Evolutionary conservation across 169 alveolate species (phyloP), one percentile per base, ranked within the genome.

Genomic region (Cryptosporidium bovis): DNA sequence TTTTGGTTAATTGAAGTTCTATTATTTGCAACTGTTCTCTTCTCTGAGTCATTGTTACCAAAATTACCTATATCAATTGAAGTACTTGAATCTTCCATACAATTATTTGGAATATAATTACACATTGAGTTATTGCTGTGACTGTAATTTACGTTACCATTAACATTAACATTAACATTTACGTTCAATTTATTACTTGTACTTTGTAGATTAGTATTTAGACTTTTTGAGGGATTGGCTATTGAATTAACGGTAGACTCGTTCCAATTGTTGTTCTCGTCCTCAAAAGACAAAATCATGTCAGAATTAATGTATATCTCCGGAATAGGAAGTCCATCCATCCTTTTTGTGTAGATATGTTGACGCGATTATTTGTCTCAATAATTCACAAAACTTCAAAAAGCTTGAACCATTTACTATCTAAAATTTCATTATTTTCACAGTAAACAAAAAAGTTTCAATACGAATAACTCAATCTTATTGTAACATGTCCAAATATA

Each of bases 271-370:
- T 56, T 58, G 10, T 51, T 36, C 40, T 77, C 71, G 15, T 77
- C 87, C 29, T 77, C 77, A 77, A 77, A 77, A 40, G 87, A 62
- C 27, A 77, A 60, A 7, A 77, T 77, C 87, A 77, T 77, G 50
- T 60, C 87, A 62, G 87, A 77, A 51, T 77, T 77, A 13, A 77
- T 77, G 56, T 77, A 77, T 77, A 77, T 77, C 56, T 77, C 87
- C 3, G 69, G 71, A 58, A 77, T 77, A 58, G 58, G 71, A n/a
- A 77, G 31, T 40, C 69, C 84, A 51, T 71, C 84, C 84, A 71
- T 71, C 16, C 29, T 20, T 55, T 55, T 20, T 7, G 12, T 55
- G 6, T 27, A 3, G 10, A 40, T 40, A 40, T 40, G 29, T 53
- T 53, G 33, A 5, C 64, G 64, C 20, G 8, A 53, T 53, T 53